Evolutionary conservation across 2,329 filamentous ascomycete species (phyloP).

Genomic region (Lecanosticta acicola): DNA sequence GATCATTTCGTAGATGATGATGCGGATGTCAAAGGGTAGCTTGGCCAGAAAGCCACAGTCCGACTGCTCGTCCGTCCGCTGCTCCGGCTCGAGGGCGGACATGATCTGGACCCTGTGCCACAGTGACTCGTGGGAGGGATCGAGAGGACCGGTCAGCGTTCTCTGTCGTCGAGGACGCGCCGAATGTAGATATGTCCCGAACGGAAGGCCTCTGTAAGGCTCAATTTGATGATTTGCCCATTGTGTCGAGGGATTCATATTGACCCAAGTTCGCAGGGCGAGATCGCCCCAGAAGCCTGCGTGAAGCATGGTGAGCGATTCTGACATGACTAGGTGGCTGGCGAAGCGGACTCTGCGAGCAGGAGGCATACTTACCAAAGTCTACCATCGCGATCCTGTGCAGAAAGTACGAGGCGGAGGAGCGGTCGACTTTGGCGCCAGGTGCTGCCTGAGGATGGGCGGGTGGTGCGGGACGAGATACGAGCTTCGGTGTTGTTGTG

Average conservation of each 20-base stretch:
- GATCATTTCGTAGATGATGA: constrained; percentile 32
- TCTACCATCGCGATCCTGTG: constrained; percentile 13
- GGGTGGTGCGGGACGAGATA: background rate
- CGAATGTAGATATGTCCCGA: constrained; percentile 28
- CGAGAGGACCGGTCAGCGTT: constrained; percentile 25
- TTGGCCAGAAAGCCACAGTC: constrained; percentile 23
- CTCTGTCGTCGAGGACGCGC: constrained; percentile 24
- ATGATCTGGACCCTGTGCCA: constrained; percentile 26
- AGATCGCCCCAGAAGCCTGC: constrained; percentile 29
- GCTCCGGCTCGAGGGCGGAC: constrained; percentile 19
- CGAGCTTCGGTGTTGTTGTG: background rate
- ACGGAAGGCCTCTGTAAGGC: constrained; percentile 29
- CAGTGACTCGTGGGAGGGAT: constrained; percentile 19
- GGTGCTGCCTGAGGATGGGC: background rate
- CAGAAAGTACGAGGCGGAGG: background rate
- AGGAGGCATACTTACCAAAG: constrained; percentile 8
- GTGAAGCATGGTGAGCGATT: background rate
- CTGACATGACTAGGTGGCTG: background rate
- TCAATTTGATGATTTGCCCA: constrained; percentile 30
- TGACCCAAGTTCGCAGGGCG: constrained; percentile 25
- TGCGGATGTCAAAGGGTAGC: constrained; percentile 29
- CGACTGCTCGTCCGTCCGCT: constrained; percentile 22
- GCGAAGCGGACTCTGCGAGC: background rate
- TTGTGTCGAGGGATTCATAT: constrained; percentile 29
- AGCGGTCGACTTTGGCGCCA: background rate